Conservation (phyloP, 495 filamentous ascomycete species). For the Hypoxylon lenormandii region DNA sequence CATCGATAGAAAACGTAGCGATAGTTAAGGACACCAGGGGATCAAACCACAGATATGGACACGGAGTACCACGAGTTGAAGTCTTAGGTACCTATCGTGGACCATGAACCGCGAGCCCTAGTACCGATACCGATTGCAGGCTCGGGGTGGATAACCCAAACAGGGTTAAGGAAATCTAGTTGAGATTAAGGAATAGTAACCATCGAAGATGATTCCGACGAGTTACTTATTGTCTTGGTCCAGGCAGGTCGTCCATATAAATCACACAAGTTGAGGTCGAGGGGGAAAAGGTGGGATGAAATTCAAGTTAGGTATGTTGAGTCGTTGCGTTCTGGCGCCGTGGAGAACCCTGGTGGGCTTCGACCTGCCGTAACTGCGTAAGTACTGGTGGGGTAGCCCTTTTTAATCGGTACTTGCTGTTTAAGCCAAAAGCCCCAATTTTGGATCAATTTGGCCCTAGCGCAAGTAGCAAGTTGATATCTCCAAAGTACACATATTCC, state of each 20-base stretch:
- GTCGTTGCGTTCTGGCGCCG: constrained; percentile 6
- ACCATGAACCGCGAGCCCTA: neutral
- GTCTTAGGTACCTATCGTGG: neutral
- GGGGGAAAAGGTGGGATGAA: constrained; percentile 25
- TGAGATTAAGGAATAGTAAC: neutral
- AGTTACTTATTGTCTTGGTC: neutral
- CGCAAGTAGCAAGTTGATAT: neutral
- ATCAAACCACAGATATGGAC: constrained; percentile 6
- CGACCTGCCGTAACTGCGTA: constrained; percentile 1
- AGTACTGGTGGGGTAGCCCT: constrained; percentile 11
- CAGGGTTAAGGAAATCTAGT: constrained; percentile 2
- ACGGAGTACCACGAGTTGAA: neutral
- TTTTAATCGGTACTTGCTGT: neutral
- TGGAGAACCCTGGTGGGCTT: constrained; percentile 22
- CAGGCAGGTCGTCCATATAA: neutral
- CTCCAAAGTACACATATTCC: neutral
- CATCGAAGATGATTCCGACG: neutral
- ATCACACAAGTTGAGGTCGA: neutral
- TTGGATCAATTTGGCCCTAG: neutral
- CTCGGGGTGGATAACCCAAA: constrained; percentile 4
- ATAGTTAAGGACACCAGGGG: constrained; percentile 9
- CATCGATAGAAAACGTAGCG: constrained; percentile 32
- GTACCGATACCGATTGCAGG: neutral
- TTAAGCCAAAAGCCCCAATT: neutral
- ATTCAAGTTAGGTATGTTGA: no score